Base-by-base conservation (phyloP, 768 basidiomycete species). In the Suillus subluteus region DNA sequence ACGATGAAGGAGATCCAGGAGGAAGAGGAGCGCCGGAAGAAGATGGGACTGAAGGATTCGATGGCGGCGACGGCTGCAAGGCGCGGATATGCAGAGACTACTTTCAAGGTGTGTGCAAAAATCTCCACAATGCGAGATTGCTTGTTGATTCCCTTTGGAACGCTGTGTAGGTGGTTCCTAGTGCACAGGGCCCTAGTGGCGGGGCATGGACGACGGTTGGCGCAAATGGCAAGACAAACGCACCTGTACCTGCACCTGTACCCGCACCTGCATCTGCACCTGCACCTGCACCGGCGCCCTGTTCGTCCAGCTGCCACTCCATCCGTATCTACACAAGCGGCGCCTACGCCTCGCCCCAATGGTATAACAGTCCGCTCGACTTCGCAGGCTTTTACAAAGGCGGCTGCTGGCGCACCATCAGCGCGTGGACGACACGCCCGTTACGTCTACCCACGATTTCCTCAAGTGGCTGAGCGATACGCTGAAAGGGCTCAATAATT, bases 1-100 rank as follows among this genome's bases (percentile, higher is more conserved):
- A 93, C 94, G 2, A 91, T 99, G 90, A 98, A 97, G 82, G 96
- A 99, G 81, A 99, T 99, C 48, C 94, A 97, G 74, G 97, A 99
- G 78, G 98, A 99, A 72, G 98, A 99, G 74, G 95, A 97, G 78
- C 86, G 82, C 69, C 86, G 91, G 68, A 96, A 95, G 83, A 92
- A 89, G 78, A 71, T 79, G 37, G 82, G 82, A 1, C 78, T 81
- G 8, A 90, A 89, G 76, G 88, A 92, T 69, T 87, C 83, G 63
- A 81, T 82, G 63, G 84, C 84, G 11, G 79, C 86, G 15, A 81
- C 85, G 26, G 84, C 85, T 46, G 82, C 86, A 9, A 87, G 91
- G 74, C 83, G 93, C 62, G 90, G 84, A 5, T 92, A 96, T 72
- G 93, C 92, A 5, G 94, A 95, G 66, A 86, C 87, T 38, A 89